These are phyloP conservation scores for Helotiales sp. DNA, from an alignment of 2,329 filamentous ascomycete species.

Conservation along the genomic window DNA sequence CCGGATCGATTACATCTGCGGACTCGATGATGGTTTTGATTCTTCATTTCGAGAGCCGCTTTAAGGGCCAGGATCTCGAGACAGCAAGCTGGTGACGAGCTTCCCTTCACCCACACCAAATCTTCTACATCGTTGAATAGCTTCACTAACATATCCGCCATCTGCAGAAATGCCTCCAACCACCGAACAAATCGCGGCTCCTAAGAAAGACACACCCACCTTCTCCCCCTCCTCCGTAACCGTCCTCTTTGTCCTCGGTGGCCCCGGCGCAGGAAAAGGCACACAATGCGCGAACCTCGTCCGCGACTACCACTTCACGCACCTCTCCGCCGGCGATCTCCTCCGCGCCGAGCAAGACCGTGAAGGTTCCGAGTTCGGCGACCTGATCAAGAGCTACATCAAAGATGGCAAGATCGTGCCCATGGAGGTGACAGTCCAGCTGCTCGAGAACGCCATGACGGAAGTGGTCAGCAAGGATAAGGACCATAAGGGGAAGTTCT, in stretches of 20 bases:
- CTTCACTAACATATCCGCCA: conserved; percentile 20
- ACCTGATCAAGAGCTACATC: conserved; percentile 92
- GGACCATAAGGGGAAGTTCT: conserved; percentile 69
- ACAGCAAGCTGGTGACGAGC: neutral
- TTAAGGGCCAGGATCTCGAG: conserved; percentile 27
- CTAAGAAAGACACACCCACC: conserved; percentile 63
- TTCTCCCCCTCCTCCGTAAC: conserved; percentile 80
- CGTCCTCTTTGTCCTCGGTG: conserved; percentile 96
- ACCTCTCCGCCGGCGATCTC: conserved; percentile 91
- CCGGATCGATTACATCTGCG: neutral
- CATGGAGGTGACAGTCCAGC: conserved; percentile 95
- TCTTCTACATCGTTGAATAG: neutral
- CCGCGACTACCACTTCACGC: conserved; percentile 84
- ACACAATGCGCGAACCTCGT: conserved; percentile 94
- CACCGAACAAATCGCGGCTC: conserved; percentile 48
- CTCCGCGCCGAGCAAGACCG: conserved; percentile 92
- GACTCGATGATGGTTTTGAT: neutral
- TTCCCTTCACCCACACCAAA: neutral
- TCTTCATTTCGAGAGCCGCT: conserved; percentile 37
- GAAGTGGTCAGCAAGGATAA: conserved; percentile 61
- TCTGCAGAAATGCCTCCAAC: conserved; percentile 48
- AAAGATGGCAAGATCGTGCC: conserved; percentile 94
- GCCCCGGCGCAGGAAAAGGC: conserved; percentile 93
- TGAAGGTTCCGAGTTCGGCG: conserved; percentile 83
- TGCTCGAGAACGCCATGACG: conserved; percentile 93